phyloP scores from a whole-genome alignment of 1,284 basidiomycete species.

The Irpex sp. region DNA sequence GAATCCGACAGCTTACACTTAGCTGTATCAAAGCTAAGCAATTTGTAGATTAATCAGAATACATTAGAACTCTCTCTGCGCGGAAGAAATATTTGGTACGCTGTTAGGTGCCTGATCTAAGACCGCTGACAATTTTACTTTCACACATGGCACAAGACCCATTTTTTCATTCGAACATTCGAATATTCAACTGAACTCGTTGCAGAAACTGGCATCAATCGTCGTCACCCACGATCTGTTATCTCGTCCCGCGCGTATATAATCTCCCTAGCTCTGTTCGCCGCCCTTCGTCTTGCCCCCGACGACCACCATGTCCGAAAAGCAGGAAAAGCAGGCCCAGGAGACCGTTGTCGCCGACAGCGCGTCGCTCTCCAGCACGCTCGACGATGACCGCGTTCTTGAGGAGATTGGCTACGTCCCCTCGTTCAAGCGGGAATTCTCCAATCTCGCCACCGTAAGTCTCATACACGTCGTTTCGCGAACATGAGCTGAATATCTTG shows the following conservation, averaged over 20 bases:
- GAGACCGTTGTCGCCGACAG: conserved; percentile 4
- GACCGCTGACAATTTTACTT: no score
- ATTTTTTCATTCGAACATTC: no score
- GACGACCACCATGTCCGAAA: neutral
- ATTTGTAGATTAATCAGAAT: no score
- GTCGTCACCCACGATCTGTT: neutral
- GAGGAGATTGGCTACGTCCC: conserved; percentile 82
- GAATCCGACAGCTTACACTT: no score
- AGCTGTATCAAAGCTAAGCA: no score
- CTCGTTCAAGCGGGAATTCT: conserved; percentile 86
- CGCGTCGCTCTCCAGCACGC: conserved; percentile 14
- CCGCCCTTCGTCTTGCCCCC: neutral
- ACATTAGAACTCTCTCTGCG: no score
- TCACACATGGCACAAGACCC: no score
- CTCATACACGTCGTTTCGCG: neutral
- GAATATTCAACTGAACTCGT: neutral
- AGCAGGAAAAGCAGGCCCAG: neutral
- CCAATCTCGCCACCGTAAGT: conserved; percentile 78
- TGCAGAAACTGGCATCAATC: neutral
- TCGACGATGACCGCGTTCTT: conserved; percentile 74
- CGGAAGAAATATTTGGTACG: no score
- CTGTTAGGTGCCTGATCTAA: no score
- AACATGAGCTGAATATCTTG: neutral
- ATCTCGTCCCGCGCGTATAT: neutral
- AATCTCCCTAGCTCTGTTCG: neutral